Base-by-base conservation (phyloP, 331 rosid species). In the Acacia pycnantha region DNA sequence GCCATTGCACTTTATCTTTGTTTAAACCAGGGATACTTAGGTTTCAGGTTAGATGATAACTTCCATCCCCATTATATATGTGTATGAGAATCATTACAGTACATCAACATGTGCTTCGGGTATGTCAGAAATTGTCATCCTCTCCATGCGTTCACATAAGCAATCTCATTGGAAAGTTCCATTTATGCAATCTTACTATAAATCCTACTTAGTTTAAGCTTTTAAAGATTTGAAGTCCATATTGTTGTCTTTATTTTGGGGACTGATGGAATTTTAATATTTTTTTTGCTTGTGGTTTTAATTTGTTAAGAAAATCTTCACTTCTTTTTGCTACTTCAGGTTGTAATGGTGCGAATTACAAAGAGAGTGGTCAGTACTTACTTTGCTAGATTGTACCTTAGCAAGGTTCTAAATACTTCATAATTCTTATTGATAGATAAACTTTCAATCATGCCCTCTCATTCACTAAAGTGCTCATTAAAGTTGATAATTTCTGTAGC, bases 351-450 rank as follows among this genome's bases (percentile, higher is more conserved):
- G 76, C 89, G 86, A 87, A 94, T 96, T 70, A 94, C 98, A 33
- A 90, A 96, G 84, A 91, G 95, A 90, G 92, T 89, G 83, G 81
- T 89, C 84, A 89, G 88, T 81, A 92, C 97, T 84, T 96, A 96
- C 93, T 92, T 84, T 70, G 97, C 99, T 82, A 90, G 93, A 84
- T 77, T 96, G 84, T 90, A 86, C 82, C 86, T 94, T 66, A 88
- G 90, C 84, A 95, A 92, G 99, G 99, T 96, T 86, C 65, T 78
- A 31, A 71, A 73, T 43, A 67, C 70, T 43, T 85, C 22, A 72
- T 22, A 65, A 47, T 74, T 80, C 70, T 67, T 73, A 44, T 76
- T 59, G 83, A 54, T 82, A 82, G 58, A 76, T 58, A 48, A 71
- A 33, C 58, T 81, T 78, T 61, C 64, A 53, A 35, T 80, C 66